Base-by-base conservation (phyloP, 352 stramenopile species). In the Phytophthora foliorum region DNA sequence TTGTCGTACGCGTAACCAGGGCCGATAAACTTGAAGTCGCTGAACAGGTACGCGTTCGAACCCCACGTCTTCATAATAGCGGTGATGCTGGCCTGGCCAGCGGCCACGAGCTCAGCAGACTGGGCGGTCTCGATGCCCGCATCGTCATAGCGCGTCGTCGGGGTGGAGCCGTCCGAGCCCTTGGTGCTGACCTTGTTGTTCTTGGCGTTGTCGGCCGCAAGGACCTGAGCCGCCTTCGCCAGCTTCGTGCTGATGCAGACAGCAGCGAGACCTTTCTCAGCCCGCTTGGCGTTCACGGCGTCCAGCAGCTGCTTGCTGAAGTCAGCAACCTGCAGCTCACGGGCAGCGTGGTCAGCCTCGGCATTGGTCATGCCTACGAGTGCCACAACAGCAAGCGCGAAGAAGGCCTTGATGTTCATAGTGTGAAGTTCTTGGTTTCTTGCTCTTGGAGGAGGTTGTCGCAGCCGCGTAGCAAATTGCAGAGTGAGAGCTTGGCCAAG, bases 191-290 rank as follows among this genome's bases (percentile, higher is more conserved):
- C 53, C 53, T 50, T 73, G 66, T 57, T 67, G 45, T 67, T 69
- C 36, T 52, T 61, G 14, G 56, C 71, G 32, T 75, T 78, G 57
- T 75, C 71, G 39, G 24, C 34, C 2, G 66, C 71, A 17, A 75
- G 51, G n/a, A 27, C 24, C 62, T 75, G 71, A 14, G 71, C 66
- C 3, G 71, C 68, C 16, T 32, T 39, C 9, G 60, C 55, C 10
- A 78, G 61, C 52, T 78, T 78, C 39, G 57, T 41, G 75, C 83
- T 86, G 56, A 80, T 68, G 48, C 77, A 83, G 22, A 86, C 72
- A 13, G 55, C 39, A 13, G 31, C 17, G 32, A 81, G 69, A 0
- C 72, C 69, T 38, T 78, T 73, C 41, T 81, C 52, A 9, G 64
- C 53, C 46, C 77, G 77, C 63, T 76, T 78, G 41, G 52, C 57